A percentile compares a stretch with the other conserved stretches of the same genome.
Evolutionary conservation across 306 rosid species (phyloP).

Genomic region (Crotalaria pallida): DNA sequence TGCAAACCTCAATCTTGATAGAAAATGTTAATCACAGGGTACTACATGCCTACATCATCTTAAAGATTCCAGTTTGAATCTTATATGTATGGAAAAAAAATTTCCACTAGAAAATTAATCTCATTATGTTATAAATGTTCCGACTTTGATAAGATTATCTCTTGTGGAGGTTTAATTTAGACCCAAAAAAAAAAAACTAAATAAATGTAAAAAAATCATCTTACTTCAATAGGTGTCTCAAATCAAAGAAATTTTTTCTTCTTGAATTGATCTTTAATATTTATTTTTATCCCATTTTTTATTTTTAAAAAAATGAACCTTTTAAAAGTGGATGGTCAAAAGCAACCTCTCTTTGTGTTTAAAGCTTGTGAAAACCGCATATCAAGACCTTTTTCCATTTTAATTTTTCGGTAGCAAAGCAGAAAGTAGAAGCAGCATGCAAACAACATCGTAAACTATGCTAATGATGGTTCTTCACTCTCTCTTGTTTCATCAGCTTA

Average conservation of each 20-base stretch:
- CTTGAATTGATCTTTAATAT: background rate
- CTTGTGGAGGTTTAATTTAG: too few relatives aligned
- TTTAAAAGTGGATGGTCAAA: slow-evolving; percentile 48
- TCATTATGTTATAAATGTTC: too few relatives aligned
- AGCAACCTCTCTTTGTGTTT: slow-evolving; percentile 37
- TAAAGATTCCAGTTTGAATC: too few relatives aligned
- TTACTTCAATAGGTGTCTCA: too few relatives aligned
- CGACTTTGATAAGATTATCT: too few relatives aligned
- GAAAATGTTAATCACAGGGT: too few relatives aligned
- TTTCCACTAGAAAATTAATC: too few relatives aligned
- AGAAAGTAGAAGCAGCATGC: slow-evolving; percentile 21
- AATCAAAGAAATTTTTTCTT: background rate
- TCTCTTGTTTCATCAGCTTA: slow-evolving; percentile 4
- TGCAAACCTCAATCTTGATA: background rate
- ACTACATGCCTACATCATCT: too few relatives aligned
- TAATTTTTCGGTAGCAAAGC: slow-evolving; percentile 24
- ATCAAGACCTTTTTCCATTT: slow-evolving; percentile 20
- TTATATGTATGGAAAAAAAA: too few relatives aligned
- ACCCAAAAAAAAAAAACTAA: too few relatives aligned
- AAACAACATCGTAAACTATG: slow-evolving; percentile 53
- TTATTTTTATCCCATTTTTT: background rate
- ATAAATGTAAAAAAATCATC: too few relatives aligned
- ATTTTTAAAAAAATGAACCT: background rate
- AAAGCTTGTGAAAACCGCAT: slow-evolving; percentile 35
- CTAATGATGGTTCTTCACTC: slow-evolving; percentile 12